Conservation (phyloP, 2,329 filamentous ascomycete species). For the Fusarium gaditjirri region DNA sequence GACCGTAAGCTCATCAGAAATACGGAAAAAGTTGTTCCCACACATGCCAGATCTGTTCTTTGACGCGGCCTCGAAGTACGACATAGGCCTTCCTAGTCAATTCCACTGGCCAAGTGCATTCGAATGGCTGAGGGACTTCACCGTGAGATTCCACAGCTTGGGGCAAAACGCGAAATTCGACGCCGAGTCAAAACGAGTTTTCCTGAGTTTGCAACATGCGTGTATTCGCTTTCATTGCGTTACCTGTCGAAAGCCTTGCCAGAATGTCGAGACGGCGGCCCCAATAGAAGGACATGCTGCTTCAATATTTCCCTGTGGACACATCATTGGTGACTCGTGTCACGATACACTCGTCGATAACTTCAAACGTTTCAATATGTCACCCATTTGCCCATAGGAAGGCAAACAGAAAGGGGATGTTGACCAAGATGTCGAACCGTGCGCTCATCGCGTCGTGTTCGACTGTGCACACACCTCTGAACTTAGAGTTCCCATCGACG, state of each 20-base stretch:
- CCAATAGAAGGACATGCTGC: background rate
- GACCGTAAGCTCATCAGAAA: background rate
- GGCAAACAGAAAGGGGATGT: conserved; percentile 21
- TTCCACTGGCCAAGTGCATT: conserved; percentile 13
- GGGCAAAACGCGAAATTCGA: too few relatives aligned
- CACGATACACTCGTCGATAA: conserved; percentile 2
- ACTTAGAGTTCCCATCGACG: background rate
- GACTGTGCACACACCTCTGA: conserved; percentile 17
- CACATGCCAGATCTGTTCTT: conserved; percentile 13
- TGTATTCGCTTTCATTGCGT: conserved; percentile 35
- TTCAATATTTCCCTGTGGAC: conserved; percentile 34
- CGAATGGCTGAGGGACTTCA: conserved; percentile 1
- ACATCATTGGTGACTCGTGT: conserved; percentile 34
- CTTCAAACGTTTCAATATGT: background rate
- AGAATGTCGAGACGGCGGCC: background rate
- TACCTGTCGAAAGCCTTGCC: conserved; percentile 26
- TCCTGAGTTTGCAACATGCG: background rate
- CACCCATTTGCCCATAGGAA: conserved; percentile 31
- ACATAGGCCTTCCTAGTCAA: conserved; percentile 32
- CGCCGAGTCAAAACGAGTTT: too few relatives aligned
- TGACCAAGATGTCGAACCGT: conserved; percentile 1
- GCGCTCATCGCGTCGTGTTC: conserved; percentile 30
- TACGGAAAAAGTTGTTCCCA: background rate
- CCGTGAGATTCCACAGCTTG: background rate
- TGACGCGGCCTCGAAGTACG: background rate